Evolutionary conservation across 106 monocot species (phyloP), one percentile per base, ranked within the genome.

Genomic region (Iris macrosiphon): DNA sequence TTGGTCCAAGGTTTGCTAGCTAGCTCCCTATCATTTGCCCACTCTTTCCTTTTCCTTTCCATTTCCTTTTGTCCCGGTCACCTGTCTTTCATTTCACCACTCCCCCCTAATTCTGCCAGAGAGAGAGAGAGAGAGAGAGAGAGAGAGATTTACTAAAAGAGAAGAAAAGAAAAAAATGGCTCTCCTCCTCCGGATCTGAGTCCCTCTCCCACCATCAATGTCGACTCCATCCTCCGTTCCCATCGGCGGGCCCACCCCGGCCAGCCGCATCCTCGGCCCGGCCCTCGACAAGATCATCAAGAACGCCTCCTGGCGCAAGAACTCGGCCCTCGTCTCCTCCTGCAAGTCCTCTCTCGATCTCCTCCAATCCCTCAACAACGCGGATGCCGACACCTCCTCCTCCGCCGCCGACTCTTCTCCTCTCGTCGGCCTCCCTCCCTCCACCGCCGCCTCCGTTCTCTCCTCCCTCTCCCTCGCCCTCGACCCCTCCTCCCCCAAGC

Each of bases 241-340:
- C 22, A 66, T 90, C 10, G 89, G 89, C 29, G 96, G 96, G 22
- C 10, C 55, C 29, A 71, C 96, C 41, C 52, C 74, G 21, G 70
- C 80, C 7, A 90, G 96, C 37, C 76, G 82, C 21, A 58, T 96
- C 51, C 33, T 96, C 28, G 90, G 90, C 21, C 96, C 90, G 0
- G 69, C 86, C 45, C 82, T 96, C 44, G 90, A 96, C 83, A 82
- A 75, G 75, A 86, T 96, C 86, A 71, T 90, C 46, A 96, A 96
- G 68, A 96, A 96, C 77, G 96, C 83, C n/a, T 77, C 96, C 7
- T 96, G 96, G 96, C 73, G 96, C 45, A 89, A 90, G 75, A 90
- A 96, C 69, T 58, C 86, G 30, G 47, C 63, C 40, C 77, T 96
- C 43, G 90, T 96, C 42, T 41, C 89, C 65, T 73, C 96, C 42